Conservation (phyloP, 169 alveolate genomes). For the Eimeria sp. region DNA sequence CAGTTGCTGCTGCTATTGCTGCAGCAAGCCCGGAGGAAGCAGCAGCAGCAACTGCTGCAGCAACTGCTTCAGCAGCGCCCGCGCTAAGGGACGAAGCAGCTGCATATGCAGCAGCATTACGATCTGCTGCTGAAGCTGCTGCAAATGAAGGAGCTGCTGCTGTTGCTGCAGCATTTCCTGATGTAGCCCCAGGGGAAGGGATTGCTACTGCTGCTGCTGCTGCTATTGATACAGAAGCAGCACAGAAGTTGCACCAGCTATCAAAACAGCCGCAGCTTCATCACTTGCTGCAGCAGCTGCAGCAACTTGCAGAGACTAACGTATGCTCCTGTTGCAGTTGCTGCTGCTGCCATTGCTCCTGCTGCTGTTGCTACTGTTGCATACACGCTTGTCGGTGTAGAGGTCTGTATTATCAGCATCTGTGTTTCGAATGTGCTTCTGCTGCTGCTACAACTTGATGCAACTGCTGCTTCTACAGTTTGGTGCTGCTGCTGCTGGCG, state of each 20-base stretch:
- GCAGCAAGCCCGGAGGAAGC: slow-evolving; percentile 33
- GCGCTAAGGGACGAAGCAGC: background rate
- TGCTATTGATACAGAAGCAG: slow-evolving; percentile 26
- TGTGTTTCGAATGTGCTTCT: background rate
- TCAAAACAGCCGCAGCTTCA: background rate
- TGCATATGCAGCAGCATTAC: background rate
- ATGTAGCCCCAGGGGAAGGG: background rate
- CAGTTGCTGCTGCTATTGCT: slow-evolving; percentile 38
- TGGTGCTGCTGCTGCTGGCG: slow-evolving; percentile 17
- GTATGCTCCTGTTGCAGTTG: slow-evolving; percentile 19
- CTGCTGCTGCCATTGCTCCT: slow-evolving; percentile 48
- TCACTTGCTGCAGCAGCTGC: slow-evolving; percentile 43
- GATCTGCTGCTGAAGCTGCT: too few relatives aligned
- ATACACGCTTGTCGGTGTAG: too few relatives aligned
- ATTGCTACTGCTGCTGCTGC: slow-evolving; percentile 56
- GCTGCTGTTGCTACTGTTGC: slow-evolving; percentile 1
- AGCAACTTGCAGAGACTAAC: slow-evolving; percentile 15
- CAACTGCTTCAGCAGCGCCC: slow-evolving; percentile 32
- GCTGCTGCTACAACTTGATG: slow-evolving; percentile 46
- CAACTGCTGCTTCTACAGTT: background rate
- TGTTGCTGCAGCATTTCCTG: background rate
- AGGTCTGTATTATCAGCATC: too few relatives aligned
- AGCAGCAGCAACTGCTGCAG: slow-evolving; percentile 51
- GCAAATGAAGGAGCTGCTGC: slow-evolving; percentile 14
- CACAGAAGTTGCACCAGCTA: background rate